A percentile compares a stretch with the other conserved stretches of the same genome.
Evolutionary conservation across 768 basidiomycete genomes (phyloP).

Genomic region (Xerocomellus chrysenteron): DNA sequence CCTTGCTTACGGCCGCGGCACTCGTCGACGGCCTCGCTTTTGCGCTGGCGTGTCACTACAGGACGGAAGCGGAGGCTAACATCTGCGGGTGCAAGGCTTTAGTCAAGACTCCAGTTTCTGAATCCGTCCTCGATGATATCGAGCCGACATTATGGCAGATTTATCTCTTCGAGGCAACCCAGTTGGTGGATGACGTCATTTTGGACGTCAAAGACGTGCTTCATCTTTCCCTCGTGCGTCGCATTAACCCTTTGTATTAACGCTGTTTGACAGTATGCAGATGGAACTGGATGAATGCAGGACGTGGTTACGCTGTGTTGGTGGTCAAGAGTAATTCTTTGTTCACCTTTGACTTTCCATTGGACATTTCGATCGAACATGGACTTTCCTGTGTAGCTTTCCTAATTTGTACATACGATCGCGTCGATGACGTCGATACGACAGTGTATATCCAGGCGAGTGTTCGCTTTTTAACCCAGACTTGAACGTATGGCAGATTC

Average conservation of each 20-base stretch:
- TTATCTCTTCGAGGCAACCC: slow-evolving; percentile 8
- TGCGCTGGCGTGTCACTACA: slow-evolving; percentile 39
- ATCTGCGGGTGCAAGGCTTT: slow-evolving; percentile 5
- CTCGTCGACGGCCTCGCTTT: slow-evolving; percentile 45
- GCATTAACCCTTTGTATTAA: too few species aligned
- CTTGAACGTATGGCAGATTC: slow-evolving; percentile 11
- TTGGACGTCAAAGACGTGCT: slow-evolving; percentile 29
- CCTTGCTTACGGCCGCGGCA: slow-evolving; percentile 53
- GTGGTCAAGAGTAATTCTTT: slow-evolving; percentile 6
- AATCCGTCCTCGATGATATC: background rate
- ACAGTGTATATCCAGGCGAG: background rate
- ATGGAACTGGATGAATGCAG: slow-evolving; percentile 26
- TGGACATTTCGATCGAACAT: background rate
- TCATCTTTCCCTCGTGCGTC: slow-evolving; percentile 20
- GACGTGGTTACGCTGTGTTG: slow-evolving; percentile 20
- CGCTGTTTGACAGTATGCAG: slow-evolving; percentile 13
- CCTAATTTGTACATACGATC: slow-evolving; percentile 15
- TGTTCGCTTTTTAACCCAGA: background rate
- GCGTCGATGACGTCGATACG: slow-evolving; percentile 9
- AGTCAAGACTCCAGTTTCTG: background rate
- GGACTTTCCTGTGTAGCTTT: slow-evolving; percentile 2
- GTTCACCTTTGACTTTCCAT: background rate
- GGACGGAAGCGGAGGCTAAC: slow-evolving; percentile 24
- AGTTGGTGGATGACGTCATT: slow-evolving; percentile 14
- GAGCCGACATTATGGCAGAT: slow-evolving; percentile 13